These are phyloP conservation scores for Ceratobasidium sp. DNA, from an alignment of 1,284 basidiomycete species.

Conservation along the genomic window DNA sequence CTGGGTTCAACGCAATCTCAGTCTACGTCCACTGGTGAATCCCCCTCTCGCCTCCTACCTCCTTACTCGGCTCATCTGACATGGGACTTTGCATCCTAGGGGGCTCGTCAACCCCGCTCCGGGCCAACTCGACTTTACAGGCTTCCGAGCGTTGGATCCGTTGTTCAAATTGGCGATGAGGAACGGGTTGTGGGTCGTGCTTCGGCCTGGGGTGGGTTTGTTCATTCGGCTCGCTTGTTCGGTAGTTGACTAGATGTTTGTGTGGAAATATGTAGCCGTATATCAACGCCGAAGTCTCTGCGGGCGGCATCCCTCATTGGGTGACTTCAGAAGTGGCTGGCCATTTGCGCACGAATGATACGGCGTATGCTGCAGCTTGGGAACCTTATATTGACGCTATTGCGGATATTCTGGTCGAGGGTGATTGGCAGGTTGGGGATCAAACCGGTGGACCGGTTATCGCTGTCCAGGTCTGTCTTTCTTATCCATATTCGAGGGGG, in stretches of 20 bases:
- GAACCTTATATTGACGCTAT: conserved; percentile 55
- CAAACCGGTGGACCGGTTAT: conserved; percentile 54
- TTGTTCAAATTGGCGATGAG: conserved; percentile 68
- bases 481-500: background rate
- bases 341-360: conserved; percentile 54
- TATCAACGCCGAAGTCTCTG: conserved; percentile 56
- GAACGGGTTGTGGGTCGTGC: conserved; percentile 55
- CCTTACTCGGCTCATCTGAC: background rate
- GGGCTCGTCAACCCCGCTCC: conserved; percentile 79
- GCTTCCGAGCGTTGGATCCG: conserved; percentile 76
- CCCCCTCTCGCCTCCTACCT: background rate
- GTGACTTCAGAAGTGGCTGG: conserved; percentile 53
- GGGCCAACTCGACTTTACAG: conserved; percentile 78
- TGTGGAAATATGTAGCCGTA: conserved; percentile 50
- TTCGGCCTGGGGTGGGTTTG: conserved; percentile 51
- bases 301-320: conserved; percentile 58
- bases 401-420: conserved; percentile 49
- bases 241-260: background rate
- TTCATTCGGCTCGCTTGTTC: background rate
- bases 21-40: conserved; percentile 69
- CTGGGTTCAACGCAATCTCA: conserved; percentile 82
- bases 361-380: conserved; percentile 54
- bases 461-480: conserved; percentile 53
- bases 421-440: conserved; percentile 37
- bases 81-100: conserved; percentile 64